phyloP scores from a whole-genome alignment of 345 rosid genomes.

The Melaleuca alternifolia region DNA sequence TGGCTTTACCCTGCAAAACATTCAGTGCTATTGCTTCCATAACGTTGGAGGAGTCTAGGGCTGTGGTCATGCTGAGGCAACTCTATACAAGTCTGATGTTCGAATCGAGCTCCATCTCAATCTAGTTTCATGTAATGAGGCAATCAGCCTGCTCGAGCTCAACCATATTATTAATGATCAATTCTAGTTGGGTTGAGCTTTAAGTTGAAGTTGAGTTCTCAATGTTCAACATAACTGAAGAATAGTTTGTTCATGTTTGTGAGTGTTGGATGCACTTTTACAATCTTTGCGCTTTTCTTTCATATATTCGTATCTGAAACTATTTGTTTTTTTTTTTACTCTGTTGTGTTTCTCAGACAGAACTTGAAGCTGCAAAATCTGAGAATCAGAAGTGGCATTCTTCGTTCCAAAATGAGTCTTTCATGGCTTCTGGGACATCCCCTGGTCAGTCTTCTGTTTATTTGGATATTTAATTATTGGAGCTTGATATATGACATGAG shows the following conservation, averaged over 20 bases:
- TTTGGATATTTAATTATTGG: background rate
- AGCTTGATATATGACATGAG: background rate
- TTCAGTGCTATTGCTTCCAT: background rate
- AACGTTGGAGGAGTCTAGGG: background rate
- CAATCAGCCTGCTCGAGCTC: background rate
- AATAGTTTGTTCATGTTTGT: background rate
- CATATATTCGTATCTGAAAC: background rate
- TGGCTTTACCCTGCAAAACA: no score
- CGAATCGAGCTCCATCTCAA: background rate
- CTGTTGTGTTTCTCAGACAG: conserved; percentile 22
- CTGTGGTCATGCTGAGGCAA: background rate
- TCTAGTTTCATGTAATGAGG: background rate
- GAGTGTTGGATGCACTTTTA: background rate
- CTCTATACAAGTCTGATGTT: background rate
- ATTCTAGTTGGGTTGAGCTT: background rate
- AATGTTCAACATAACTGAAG: background rate
- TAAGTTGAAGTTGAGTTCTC: background rate
- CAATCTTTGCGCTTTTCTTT: background rate
- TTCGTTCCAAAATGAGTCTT: conserved; percentile 65
- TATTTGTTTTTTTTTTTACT: background rate
- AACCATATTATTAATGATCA: background rate
- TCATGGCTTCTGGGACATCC: conserved; percentile 49
- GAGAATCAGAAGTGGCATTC: conserved; percentile 83
- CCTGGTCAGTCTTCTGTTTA: conserved; percentile 55
- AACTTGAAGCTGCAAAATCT: conserved; percentile 68